Conservation (phyloP, 495 filamentous ascomycete genomes). For the Penicillium lividum region DNA sequence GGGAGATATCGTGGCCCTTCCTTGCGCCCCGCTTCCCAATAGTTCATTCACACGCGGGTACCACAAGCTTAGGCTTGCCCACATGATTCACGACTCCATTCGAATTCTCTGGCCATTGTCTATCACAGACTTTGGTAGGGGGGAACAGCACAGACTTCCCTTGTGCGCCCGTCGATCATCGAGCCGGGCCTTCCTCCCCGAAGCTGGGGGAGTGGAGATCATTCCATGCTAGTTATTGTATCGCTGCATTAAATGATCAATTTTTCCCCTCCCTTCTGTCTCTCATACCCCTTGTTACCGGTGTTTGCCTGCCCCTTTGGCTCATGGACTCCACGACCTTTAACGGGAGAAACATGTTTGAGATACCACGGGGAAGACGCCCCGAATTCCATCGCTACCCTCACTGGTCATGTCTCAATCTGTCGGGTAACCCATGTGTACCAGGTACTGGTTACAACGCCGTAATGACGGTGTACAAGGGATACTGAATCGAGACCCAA, state of each 20-base stretch:
- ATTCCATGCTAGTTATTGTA: conserved; percentile 22
- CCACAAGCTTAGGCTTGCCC: neutral
- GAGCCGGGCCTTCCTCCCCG: conserved; percentile 22
- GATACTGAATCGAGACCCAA: neutral
- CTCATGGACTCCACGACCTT: neutral
- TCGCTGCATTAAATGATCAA: neutral
- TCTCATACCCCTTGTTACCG: neutral
- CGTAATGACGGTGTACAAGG: neutral
- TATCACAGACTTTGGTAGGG: neutral
- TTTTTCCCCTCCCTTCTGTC: neutral
- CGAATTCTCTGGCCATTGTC: neutral
- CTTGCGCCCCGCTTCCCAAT: conserved; percentile 23
- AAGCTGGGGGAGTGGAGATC: conserved; percentile 27
- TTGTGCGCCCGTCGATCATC: conserved; percentile 17
- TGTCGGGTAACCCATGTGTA: conserved; percentile 7
- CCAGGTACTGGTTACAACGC: neutral
- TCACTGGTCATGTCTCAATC: conserved; percentile 7
- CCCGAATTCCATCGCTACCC: conserved; percentile 1
- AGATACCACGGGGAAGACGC: conserved; percentile 1
- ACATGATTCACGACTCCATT: neutral
- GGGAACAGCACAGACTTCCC: neutral
- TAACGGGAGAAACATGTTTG: conserved; percentile 10
- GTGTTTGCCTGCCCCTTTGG: neutral
- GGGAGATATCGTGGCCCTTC: conserved; percentile 15
- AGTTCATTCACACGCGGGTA: conserved; percentile 14